phyloP scores from a whole-genome alignment of 2,329 filamentous ascomycete species.

The Calycina herbarum region DNA sequence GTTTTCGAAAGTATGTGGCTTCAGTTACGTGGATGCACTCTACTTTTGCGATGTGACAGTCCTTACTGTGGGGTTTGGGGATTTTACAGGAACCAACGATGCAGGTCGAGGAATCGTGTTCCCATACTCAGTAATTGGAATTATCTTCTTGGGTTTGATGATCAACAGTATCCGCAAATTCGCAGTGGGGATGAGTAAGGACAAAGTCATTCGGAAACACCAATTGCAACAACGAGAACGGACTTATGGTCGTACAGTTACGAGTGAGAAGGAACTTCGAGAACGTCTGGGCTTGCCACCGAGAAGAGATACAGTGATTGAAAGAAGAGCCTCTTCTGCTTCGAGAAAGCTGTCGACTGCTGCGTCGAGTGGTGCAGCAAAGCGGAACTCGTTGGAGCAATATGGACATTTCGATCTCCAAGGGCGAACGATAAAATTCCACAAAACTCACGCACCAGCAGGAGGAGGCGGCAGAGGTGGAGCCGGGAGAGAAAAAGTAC shows the following conservation, averaged over 20 bases:
- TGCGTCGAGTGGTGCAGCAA: slow-evolving; percentile 22
- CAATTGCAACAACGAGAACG: slow-evolving; percentile 53
- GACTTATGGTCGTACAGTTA: slow-evolving; percentile 55
- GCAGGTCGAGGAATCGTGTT: slow-evolving; percentile 60
- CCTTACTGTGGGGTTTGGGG: slow-evolving; percentile 61
- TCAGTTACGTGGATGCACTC: slow-evolving; percentile 59
- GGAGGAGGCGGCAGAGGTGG: slow-evolving; percentile 33
- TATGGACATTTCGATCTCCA: slow-evolving; percentile 41
- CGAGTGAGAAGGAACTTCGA: slow-evolving; percentile 50
- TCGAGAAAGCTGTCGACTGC: slow-evolving; percentile 22
- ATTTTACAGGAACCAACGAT: slow-evolving; percentile 55
- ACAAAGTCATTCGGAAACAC: slow-evolving; percentile 63
- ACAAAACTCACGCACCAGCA: slow-evolving; percentile 28
- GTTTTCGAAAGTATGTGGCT: slow-evolving; percentile 57
- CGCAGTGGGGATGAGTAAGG: slow-evolving; percentile 56
- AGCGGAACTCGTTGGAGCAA: slow-evolving; percentile 32
- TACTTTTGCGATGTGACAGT: slow-evolving; percentile 64
- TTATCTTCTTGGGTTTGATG: slow-evolving; percentile 68
- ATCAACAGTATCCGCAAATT: slow-evolving; percentile 65
- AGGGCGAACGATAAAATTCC: slow-evolving; percentile 39
- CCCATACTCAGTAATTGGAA: slow-evolving; percentile 67
- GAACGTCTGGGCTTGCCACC: slow-evolving; percentile 41
- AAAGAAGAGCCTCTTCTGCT: slow-evolving; percentile 14
- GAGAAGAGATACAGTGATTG: slow-evolving; percentile 19
- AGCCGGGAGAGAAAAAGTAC: slow-evolving; percentile 21